Evolutionary conservation across 2,329 filamentous ascomycete species (phyloP).

Genomic region (Aplosporella prunicola): DNA sequence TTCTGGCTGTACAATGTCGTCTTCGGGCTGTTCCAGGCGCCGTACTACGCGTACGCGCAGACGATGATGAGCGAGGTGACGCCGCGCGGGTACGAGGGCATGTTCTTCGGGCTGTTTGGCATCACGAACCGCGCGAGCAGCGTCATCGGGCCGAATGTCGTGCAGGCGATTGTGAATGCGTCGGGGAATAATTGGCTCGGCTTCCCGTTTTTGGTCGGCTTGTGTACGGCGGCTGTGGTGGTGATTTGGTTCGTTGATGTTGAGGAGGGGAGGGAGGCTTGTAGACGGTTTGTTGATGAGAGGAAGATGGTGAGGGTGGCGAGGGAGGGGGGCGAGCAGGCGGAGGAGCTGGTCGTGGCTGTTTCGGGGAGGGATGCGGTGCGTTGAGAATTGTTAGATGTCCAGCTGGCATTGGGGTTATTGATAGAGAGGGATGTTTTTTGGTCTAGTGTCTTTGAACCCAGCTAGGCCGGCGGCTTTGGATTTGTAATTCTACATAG

Average conservation of each 20-base stretch:
- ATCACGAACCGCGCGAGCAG: slow-evolving; percentile 60
- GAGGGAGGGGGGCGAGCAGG: slow-evolving; percentile 3
- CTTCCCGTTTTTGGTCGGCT: slow-evolving; percentile 6
- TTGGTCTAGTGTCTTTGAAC: too few relatives aligned
- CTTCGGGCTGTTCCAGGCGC: slow-evolving; percentile 58
- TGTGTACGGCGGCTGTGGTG: slow-evolving; percentile 4
- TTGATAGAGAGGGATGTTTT: too few relatives aligned
- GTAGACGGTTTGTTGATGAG: slow-evolving; percentile 9
- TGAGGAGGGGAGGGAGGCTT: slow-evolving; percentile 7
- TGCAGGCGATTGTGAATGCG: slow-evolving; percentile 58
- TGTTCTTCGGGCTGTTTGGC: slow-evolving; percentile 61
- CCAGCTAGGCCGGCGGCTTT: too few relatives aligned
- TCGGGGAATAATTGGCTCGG: slow-evolving; percentile 42
- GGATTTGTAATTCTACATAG: too few relatives aligned
- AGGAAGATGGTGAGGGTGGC: slow-evolving; percentile 4
- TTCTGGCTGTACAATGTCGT: slow-evolving; percentile 43
- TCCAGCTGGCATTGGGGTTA: too few relatives aligned
- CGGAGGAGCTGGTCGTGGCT: slow-evolving; percentile 8
- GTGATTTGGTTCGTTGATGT: slow-evolving; percentile 11
- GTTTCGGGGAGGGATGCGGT: too few relatives aligned
- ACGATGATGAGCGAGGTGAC: slow-evolving; percentile 64
- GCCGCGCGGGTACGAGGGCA: slow-evolving; percentile 57
- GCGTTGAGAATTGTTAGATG: too few relatives aligned
- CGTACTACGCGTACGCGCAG: slow-evolving; percentile 62
- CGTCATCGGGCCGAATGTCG: slow-evolving; percentile 61